phyloP scores from a whole-genome alignment of 345 rosid genomes.

The Boechera stricta region DNA sequence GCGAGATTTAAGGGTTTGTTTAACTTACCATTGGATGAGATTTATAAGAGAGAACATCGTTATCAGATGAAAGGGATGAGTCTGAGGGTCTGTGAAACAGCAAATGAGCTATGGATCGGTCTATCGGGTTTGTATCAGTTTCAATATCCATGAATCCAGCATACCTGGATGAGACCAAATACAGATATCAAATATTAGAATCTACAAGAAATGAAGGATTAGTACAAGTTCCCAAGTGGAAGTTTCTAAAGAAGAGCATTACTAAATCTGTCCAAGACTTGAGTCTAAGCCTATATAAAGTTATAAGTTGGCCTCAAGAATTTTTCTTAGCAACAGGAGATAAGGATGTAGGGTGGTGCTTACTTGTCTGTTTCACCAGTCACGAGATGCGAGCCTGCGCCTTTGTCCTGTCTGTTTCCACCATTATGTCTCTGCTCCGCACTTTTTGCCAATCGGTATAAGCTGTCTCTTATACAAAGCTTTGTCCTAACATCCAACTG shows the following conservation, averaged over 20 bases:
- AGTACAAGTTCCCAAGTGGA: background rate
- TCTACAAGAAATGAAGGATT: slow-evolving; percentile 1
- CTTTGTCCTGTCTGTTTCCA: slow-evolving; percentile 52
- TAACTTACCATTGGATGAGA: slow-evolving; percentile 57
- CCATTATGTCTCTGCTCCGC: slow-evolving; percentile 80
- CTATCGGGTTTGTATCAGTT: slow-evolving; percentile 93
- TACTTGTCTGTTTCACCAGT: slow-evolving; percentile 75
- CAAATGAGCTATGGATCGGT: slow-evolving; percentile 89
- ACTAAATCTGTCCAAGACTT: background rate
- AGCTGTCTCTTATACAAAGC: slow-evolving; percentile 90
- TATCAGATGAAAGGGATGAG: slow-evolving; percentile 52
- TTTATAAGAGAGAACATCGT: slow-evolving; percentile 50
- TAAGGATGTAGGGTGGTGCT: slow-evolving; percentile 26
- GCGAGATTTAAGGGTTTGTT: slow-evolving; percentile 11
- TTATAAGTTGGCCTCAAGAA: background rate
- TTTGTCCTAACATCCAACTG: slow-evolving; percentile 94
- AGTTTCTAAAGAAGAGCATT: slow-evolving; percentile 2
- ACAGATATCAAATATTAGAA: slow-evolving; percentile 19
- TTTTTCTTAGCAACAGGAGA: background rate
- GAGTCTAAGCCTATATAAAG: background rate
- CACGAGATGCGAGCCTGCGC: slow-evolving; percentile 44
- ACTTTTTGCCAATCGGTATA: slow-evolving; percentile 90
- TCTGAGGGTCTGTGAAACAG: slow-evolving; percentile 89
- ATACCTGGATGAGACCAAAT: slow-evolving; percentile 54
- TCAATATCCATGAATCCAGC: slow-evolving; percentile 71